Conservation (phyloP, 2,329 filamentous ascomycete species). For the Pyrenophora tritici-repentis region DNA sequence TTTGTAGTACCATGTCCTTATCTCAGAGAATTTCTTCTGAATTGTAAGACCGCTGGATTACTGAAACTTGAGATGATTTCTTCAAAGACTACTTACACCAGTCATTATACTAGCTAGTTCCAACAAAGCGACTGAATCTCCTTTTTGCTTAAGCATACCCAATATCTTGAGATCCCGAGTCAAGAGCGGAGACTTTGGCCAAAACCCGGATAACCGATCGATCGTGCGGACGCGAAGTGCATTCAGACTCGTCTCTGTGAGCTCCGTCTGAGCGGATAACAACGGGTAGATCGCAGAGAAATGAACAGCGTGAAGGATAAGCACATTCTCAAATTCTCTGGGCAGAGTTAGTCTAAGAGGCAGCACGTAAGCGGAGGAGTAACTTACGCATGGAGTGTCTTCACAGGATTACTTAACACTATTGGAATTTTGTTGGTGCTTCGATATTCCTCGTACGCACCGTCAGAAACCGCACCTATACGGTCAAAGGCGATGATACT, state of each 20-base stretch:
- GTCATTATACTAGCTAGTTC: not conserved
- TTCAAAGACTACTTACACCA: no score
- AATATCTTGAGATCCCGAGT: not conserved
- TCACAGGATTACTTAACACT: not conserved
- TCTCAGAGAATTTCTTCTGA: not conserved
- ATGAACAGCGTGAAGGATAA: not conserved
- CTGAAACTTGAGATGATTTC: no score
- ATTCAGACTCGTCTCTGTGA: not conserved
- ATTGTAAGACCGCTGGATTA: not conserved
- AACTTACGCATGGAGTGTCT: constrained; percentile 2
- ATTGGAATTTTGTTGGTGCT: not conserved
- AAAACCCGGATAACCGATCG: not conserved
- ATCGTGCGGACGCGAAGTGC: not conserved
- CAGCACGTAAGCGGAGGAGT: not conserved
- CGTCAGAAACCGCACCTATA: not conserved
- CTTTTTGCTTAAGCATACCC: not conserved
- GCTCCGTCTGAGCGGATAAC: not conserved
- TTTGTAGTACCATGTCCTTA: not conserved
- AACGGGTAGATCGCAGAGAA: not conserved
- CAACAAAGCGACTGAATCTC: not conserved
- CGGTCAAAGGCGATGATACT: not conserved
- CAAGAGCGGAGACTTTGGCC: not conserved
- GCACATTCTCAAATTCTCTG: not conserved
- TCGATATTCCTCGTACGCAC: not conserved
- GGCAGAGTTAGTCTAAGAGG: not conserved